These are phyloP conservation scores for Pseudogymnoascus sp. DNA, from an alignment of 2,329 filamentous ascomycete species.

Conservation along the genomic window DNA sequence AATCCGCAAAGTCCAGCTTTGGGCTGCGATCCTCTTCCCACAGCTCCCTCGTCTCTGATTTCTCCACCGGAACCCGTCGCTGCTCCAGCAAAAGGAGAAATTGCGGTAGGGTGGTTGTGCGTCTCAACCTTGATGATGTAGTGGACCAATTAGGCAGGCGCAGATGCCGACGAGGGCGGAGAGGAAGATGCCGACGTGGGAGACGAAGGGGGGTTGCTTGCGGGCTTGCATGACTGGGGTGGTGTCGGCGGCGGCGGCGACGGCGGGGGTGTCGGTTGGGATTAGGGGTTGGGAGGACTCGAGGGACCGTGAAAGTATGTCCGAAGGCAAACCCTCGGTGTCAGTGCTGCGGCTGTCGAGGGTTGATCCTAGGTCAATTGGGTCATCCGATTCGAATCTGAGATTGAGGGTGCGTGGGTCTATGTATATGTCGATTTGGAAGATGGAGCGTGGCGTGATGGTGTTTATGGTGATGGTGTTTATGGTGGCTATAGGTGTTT, in stretches of 20 bases:
- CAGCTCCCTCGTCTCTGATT: constrained; percentile 90
- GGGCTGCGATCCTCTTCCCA: constrained; percentile 83
- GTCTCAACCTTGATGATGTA: constrained; percentile 94
- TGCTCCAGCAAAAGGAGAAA: constrained; percentile 86
- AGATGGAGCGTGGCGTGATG: background rate
- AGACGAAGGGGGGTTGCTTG: background rate
- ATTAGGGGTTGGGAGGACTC: background rate
- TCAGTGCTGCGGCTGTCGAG: background rate
- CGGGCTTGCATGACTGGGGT: background rate
- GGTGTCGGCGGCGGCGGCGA: background rate
- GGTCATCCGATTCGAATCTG: background rate
- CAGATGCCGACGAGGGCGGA: background rate
- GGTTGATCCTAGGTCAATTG: background rate
- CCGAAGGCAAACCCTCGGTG: background rate
- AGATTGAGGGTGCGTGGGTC: background rate
- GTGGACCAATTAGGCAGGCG: constrained; percentile 50
- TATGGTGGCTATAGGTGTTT: background rate
- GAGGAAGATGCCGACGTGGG: constrained; percentile 9
- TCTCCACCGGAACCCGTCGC: constrained; percentile 94
- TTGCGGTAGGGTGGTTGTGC: constrained; percentile 94
- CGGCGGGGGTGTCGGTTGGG: background rate
- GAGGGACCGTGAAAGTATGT: background rate
- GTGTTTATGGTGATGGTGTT: background rate
- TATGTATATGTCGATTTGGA: background rate
- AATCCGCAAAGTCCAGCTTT: constrained; percentile 91